Conservation (phyloP, 2,329 filamentous ascomycete genomes). For the Talaromyces sp. region DNA sequence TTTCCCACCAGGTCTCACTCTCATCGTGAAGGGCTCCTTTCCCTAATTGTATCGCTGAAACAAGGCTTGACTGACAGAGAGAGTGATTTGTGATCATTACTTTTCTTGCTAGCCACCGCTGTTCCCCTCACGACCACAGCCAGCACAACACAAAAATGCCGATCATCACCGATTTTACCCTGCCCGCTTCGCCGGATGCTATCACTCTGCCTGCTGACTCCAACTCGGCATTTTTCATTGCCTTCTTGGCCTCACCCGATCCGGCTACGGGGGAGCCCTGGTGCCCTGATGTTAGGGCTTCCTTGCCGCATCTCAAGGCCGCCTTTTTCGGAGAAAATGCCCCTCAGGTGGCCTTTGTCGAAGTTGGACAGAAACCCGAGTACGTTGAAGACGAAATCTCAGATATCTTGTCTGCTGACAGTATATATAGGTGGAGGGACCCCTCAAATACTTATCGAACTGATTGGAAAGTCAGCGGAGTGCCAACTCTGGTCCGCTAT, state of each 20-base stretch:
- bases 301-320: slow-evolving; percentile 25
- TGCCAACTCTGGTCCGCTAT: slow-evolving; percentile 32
- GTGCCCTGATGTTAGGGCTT: slow-evolving; percentile 37
- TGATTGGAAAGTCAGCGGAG: slow-evolving; percentile 27
- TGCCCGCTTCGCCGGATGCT: slow-evolving; percentile 13
- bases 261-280: slow-evolving; percentile 30
- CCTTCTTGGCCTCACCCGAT: slow-evolving; percentile 33
- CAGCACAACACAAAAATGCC: slow-evolving; percentile 19
- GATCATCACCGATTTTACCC: slow-evolving; percentile 16
- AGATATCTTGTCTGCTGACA: not conserved
- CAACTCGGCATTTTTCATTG: slow-evolving; percentile 24
- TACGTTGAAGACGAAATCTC: slow-evolving; percentile 15
- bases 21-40: not conserved
- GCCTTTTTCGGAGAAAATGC: slow-evolving; percentile 23
- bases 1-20: not conserved
- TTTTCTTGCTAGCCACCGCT: not conserved
- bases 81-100: not conserved
- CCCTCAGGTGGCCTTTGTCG: slow-evolving; percentile 22
- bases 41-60: not conserved
- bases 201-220: slow-evolving; percentile 22
- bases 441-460: slow-evolving; percentile 28
- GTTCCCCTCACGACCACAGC: not conserved
- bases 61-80: not conserved
- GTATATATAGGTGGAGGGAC: slow-evolving; percentile 29
- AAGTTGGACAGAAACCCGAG: slow-evolving; percentile 32